Evolutionary conservation across 2,329 filamentous ascomycete species (phyloP).

Genomic region (Curvularia eragrostidis): DNA sequence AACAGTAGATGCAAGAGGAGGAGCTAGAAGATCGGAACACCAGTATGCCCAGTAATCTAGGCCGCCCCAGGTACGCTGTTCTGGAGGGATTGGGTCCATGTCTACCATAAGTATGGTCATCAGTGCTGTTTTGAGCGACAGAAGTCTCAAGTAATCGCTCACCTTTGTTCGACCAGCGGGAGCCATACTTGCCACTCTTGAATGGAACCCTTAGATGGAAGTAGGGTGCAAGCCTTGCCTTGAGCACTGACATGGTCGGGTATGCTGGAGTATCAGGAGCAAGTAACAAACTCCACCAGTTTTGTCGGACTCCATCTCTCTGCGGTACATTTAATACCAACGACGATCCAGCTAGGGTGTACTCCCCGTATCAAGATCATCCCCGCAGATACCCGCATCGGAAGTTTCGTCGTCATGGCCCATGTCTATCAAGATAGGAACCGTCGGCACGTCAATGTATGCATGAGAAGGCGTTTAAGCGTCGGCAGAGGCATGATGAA

Average conservation of each 20-base stretch:
- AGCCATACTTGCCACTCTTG: slow-evolving; percentile 51
- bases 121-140: not conserved
- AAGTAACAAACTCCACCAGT: not conserved
- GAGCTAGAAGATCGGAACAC: slow-evolving; percentile 57
- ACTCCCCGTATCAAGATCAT: not conserved
- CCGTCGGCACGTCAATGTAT: slow-evolving; percentile 18
- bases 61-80: slow-evolving; percentile 56
- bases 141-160: not conserved
- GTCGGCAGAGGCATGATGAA: not conserved
- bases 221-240: slow-evolving; percentile 49
- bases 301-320: not conserved
- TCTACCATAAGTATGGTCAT: slow-evolving; percentile 20
- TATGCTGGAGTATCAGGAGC: not conserved
- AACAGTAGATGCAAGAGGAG: slow-evolving; percentile 51
- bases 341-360: not conserved
- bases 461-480: not conserved
- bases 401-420: not conserved
- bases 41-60: slow-evolving; percentile 58
- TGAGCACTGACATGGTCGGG: slow-evolving; percentile 43
- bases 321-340: not conserved
- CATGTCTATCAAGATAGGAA: slow-evolving; percentile 23
- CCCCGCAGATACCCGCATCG: slow-evolving; percentile 1
- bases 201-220: slow-evolving; percentile 49
- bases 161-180: slow-evolving; percentile 59
- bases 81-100: slow-evolving; percentile 50